Conservation (phyloP, 1,284 basidiomycete species). For the Sporisorium exsertum region DNA sequence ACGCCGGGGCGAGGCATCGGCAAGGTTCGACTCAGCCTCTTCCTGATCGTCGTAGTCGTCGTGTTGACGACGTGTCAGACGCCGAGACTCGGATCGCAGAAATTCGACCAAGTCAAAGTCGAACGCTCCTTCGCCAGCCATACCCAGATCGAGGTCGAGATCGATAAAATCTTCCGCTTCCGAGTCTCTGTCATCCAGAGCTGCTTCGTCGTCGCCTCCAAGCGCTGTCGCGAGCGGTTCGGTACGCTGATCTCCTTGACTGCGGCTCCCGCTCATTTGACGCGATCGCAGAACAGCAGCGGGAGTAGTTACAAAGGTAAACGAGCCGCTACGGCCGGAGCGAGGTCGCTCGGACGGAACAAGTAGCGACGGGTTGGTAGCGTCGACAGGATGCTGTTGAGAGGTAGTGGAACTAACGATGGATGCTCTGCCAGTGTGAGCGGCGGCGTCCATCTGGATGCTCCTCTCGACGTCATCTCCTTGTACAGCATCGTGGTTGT, state of each 20-base stretch:
- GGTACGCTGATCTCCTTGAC: not conserved
- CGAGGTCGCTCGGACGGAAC: constrained; percentile 20
- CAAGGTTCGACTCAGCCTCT: not conserved
- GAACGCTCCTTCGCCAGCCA: constrained; percentile 34
- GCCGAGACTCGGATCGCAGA: constrained; percentile 28
- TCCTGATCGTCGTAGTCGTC: constrained; percentile 1
- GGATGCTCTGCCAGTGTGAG: constrained; percentile 11
- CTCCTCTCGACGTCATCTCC: constrained; percentile 30
- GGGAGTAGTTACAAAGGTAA: constrained; percentile 42
- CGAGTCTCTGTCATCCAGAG: constrained; percentile 16
- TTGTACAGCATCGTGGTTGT: constrained; percentile 17
- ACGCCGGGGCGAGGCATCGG: constrained; percentile 2
- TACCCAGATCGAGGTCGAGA: constrained; percentile 38
- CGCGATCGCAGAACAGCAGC: constrained; percentile 40
- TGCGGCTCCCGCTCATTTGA: constrained; percentile 28
- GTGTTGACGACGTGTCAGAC: constrained; percentile 6
- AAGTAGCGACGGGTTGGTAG: not conserved
- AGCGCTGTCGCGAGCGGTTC: not conserved
- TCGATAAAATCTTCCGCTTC: constrained; percentile 38
- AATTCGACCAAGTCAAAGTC: constrained; percentile 43
- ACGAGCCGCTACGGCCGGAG: constrained; percentile 28
- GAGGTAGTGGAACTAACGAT: not conserved
- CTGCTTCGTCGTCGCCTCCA: constrained; percentile 1
- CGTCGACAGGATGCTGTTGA: not conserved
- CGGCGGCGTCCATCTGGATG: constrained; percentile 26